A percentile compares a stretch with the other conserved stretches of the same genome.
Evolutionary conservation across 1,284 basidiomycete species (phyloP).

Genomic region (Pseudozyma tsukubaensis): DNA sequence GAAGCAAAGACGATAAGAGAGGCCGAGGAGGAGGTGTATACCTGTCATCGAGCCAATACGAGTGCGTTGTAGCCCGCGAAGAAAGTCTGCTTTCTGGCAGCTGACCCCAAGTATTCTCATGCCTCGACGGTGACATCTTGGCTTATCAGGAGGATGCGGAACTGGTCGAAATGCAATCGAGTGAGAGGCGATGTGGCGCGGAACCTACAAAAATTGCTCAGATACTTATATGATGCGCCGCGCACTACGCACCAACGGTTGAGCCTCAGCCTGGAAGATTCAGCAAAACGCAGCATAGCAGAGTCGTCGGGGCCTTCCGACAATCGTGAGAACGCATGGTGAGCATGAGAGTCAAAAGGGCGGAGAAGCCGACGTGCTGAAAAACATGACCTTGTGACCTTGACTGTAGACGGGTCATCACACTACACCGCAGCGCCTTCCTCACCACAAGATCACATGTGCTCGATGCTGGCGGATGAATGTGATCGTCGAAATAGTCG

Average conservation of each 20-base stretch:
- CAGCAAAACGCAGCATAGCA: too few relatives aligned
- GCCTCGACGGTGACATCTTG: background rate
- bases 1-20: background rate
- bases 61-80: conserved; percentile 2
- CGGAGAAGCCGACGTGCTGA: conserved; percentile 9
- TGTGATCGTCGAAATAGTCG: conserved; percentile 13
- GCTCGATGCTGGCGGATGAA: background rate
- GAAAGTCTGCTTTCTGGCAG: conserved; percentile 7
- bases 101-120: background rate
- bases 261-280: too few relatives aligned
- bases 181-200: too few relatives aligned
- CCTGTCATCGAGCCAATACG: conserved; percentile 14
- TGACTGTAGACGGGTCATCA: background rate
- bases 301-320: too few relatives aligned
- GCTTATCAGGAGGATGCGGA: conserved; percentile 1
- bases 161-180: too few relatives aligned
- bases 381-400: background rate
- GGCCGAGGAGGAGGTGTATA: conserved; percentile 7
- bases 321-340: too few relatives aligned
- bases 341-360: background rate
- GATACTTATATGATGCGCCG: too few relatives aligned
- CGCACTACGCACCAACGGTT: too few relatives aligned
- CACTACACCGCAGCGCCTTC: too few relatives aligned
- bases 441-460: background rate
- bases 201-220: too few relatives aligned